Base-by-base conservation (phyloP, 257 asterid species). In the Scutellaria galericulata region DNA sequence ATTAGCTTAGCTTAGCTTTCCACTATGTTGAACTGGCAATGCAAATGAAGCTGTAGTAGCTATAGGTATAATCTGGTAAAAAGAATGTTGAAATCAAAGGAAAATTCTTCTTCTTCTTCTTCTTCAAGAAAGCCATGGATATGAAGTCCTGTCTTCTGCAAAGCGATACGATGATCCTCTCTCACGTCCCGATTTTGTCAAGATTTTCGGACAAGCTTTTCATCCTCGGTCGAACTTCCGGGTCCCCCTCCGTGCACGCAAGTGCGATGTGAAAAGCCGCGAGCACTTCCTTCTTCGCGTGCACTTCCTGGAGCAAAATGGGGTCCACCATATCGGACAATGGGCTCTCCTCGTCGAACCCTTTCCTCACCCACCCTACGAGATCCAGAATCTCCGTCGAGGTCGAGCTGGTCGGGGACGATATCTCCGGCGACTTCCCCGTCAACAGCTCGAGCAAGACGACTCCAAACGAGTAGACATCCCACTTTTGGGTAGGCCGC, bases 401-500 rank as follows among this genome's bases (percentile, higher is more conserved):
- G 45, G 91, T 85, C 20, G 96, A 85, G 67, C 87, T 84, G 0
- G 91, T 75, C 0, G 93, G 90, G 37, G 94, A 75, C 0, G 94
- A 84, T n/a, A 86, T 74, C 68, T 91, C 98, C 0, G 96, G 91
- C 9, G 97, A 83, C 70, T 94, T 94, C 11, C 98, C 98, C 0
- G 97, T 94, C 9, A 94, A 75, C 81, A 94, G 15, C 77, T 94
- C 98, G 1, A 94, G 92, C 51, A 94, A 53, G 31, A 94, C 87
- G 12, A 94, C 96, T 18, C 98, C 98, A 35, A 91, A 91, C 0
- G 98, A 94, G 79, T 89, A 91, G 39, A 89, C 90, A 31, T 94
- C 98, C 98, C 98, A 94, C 79, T 94, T 94, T 70, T 94, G 98
- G 46, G 96, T 89, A 2, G 98, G 97, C 18, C 91, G 78, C 48